Percentiles rank a stretch among this genome's conserved stretches.
Conservation (phyloP, 176 grass and related monocot species). For the Oryza rufipogon region DNA sequence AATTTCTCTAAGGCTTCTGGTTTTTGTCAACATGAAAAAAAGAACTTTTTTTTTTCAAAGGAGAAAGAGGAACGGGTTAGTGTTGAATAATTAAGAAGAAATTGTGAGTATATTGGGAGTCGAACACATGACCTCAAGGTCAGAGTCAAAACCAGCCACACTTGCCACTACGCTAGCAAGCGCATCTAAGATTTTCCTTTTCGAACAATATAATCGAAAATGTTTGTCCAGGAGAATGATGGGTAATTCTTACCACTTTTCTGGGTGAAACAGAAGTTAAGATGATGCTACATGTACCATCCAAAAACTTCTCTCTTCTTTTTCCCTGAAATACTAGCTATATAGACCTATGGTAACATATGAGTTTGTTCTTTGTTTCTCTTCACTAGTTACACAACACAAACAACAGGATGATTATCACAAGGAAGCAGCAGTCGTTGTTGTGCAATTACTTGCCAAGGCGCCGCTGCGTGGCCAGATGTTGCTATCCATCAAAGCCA, state of each 20-base stretch:
- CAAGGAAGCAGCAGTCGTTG: constrained; percentile 4
- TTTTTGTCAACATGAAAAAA: neutral
- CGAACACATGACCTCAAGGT: no score
- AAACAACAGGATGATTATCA: neutral
- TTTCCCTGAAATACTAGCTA: neutral
- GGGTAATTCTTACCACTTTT: neutral
- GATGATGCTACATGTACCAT: neutral
- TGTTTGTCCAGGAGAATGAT: neutral
- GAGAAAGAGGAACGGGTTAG: no score
- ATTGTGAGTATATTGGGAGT: no score
- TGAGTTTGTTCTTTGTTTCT: neutral
- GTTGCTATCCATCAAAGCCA: constrained; percentile 30
- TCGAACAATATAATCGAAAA: neutral
- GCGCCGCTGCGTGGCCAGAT: constrained; percentile 29
- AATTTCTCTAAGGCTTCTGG: neutral
- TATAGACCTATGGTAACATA: no score
- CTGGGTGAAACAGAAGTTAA: neutral
- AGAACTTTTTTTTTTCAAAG: no score
- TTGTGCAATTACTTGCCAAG: constrained; percentile 7
- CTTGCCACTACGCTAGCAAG: no score
- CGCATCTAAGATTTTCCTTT: neutral
- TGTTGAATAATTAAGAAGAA: no score
- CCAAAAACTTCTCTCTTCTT: neutral
- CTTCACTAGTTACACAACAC: neutral
- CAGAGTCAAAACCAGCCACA: no score